Base-by-base conservation (phyloP, 2,329 filamentous ascomycete species). In the Chrysosporium keratinophilum region DNA sequence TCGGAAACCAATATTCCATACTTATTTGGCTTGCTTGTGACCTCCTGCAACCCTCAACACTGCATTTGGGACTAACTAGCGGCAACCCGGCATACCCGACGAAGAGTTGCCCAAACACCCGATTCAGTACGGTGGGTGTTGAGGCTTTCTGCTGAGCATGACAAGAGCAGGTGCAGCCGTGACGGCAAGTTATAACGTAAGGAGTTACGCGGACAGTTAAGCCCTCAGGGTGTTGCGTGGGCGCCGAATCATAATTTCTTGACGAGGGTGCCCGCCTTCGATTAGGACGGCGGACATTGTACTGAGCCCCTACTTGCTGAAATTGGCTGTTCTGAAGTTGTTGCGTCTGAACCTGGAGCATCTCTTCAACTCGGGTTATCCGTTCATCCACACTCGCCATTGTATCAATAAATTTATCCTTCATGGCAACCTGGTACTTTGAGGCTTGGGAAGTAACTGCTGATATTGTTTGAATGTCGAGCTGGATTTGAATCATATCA, bases 1-100 rank as follows among this genome's bases (percentile, higher is more conserved):
- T 51, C 1, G 66, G 65, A 53, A 68, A 66, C 65, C 66, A 67
- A 43, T 67, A 67, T 53, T 68, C 65, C 10, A 65, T 28, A 47
- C 52, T 64, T 14, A 67, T 49, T 5, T 61, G 56, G 31, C 57
- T 57, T 7, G 55, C 54, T 19, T 58, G 62, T 31, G 57, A 56
- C 34, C 60, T 60, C 42, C 54, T 54, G 42, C 65, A 67, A 5
- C 44, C 48, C 12, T 55, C 23, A 19, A 39, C 42, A 50, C 63
- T 58, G 45, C 65, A 67, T 42, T 60, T 62, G 17, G 57, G 47
- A 50, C 49, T 63, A 9, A 66, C 11, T 19, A 60, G 48, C 6
- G 65, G 64, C 11, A 67, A 42, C 9, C 65, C 65, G 5, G 64
- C 48, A 54, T 65, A 64, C 5, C 61, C 61, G 14, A 64, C 40